Base-by-base conservation (phyloP, 2,329 filamentous ascomycete genomes). In the Xylariaceae sp. region DNA sequence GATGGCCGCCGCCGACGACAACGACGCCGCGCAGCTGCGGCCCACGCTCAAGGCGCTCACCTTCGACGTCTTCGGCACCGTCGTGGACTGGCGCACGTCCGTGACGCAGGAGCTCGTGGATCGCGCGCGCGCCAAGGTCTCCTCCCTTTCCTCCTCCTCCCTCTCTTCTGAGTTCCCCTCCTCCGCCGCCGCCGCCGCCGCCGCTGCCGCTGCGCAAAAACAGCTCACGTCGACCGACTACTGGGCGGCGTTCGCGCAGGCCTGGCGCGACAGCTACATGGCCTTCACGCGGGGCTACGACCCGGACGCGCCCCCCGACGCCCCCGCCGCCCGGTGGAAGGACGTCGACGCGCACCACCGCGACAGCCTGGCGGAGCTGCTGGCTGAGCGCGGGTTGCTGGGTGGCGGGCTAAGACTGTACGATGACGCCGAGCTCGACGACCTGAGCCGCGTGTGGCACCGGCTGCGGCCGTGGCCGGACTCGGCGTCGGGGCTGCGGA, bases 11-110 rank as follows among this genome's bases (percentile, higher is more conserved):
- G 29, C 39, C 7, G 38, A 51, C 11, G 38, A 35, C 15, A n/a
- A n/a, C n/a, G 30, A 40, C 17, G 47, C 24, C 24, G 24, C 7
- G 12, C 24, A 26, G 5, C 21, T 12, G 8, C 24, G n/a, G 12
- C 12, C 24, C 24, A 26, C n/a, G 6, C 6, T 74, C 42, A 75
- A 76, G 44, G 81, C 73, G 6, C 63, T 88, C 21, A 68, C 79
- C 34, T 87, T 86, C 51, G 83, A 88, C 59, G 73, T 87, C 47
- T 88, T 89, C 56, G 83, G 83, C 45, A 92, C 86, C 1, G 76
- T 80, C 42, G 84, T 92, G 29, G 72, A 90, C 63, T 90, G 84
- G 83, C 79, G 83, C 36, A 65, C 65, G 24, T 75, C 77, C 2
- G 75, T 92, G 14, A 73, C 68, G 11, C 60, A 67, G 7, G 72